Conservation (phyloP, 345 rosid genomes). For the Turritis glabra region DNA sequence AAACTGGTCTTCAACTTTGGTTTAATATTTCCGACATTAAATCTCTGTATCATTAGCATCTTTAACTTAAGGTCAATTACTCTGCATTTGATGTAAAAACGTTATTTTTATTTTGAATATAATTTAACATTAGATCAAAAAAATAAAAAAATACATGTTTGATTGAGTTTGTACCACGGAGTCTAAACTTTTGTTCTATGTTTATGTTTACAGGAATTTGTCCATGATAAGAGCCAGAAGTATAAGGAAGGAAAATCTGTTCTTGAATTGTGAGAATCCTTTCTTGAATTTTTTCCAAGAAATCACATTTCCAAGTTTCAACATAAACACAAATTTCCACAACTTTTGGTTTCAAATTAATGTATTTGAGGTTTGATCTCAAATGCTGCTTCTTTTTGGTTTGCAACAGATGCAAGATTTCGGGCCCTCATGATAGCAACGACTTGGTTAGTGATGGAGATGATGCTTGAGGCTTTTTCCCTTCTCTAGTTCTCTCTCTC, state of each 20-base stretch:
- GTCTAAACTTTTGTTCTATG: neutral
- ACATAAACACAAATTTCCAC: neutral
- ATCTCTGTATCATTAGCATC: no score
- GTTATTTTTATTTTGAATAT: no score
- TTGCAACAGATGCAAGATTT: slow-evolving; percentile 56
- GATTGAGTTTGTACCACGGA: neutral
- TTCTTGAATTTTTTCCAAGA: neutral
- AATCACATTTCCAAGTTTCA: neutral
- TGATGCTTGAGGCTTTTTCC: slow-evolving; percentile 4
- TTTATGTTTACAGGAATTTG: slow-evolving; percentile 65
- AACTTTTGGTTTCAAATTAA: neutral
- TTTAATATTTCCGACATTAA: no score
- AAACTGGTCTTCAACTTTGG: no score
- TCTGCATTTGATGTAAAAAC: no score
- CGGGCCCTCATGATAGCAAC: slow-evolving; percentile 54
- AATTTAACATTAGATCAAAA: no score
- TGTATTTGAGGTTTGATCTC: neutral
- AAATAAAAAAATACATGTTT: neutral
- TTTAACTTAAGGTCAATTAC: no score
- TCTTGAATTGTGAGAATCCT: slow-evolving; percentile 69
- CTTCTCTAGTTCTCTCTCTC: neutral
- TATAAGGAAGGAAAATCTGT: slow-evolving; percentile 97
- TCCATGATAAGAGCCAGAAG: slow-evolving; percentile 69
- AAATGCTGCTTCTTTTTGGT: neutral
- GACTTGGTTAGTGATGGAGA: slow-evolving; percentile 27